Conservation (phyloP, 371 early-diverging fungal genomes). For the Apophysomyces variabilis region DNA sequence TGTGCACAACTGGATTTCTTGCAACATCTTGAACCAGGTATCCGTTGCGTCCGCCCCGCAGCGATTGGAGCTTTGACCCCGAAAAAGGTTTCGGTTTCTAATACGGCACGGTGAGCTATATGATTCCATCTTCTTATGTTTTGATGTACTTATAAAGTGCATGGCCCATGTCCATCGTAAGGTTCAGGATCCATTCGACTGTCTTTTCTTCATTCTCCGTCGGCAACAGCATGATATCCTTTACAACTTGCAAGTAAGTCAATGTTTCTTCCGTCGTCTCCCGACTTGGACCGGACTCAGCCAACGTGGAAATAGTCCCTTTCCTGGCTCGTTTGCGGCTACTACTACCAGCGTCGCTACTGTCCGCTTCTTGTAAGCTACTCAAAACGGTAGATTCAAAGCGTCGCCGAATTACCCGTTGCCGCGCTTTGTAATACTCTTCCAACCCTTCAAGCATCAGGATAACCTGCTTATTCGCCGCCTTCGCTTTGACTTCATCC, state of each 20-base stretch:
- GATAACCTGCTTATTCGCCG: slow-evolving; percentile 36
- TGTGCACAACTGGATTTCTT: slow-evolving; percentile 69
- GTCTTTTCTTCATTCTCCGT: slow-evolving; percentile 57
- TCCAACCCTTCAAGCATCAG: slow-evolving; percentile 62
- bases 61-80: slow-evolving; percentile 14
- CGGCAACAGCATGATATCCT: slow-evolving; percentile 49
- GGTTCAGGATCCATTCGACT: slow-evolving; percentile 50
- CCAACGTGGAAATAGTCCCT: slow-evolving; percentile 12
- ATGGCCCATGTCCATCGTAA: slow-evolving; percentile 66
- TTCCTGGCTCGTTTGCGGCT: slow-evolving; percentile 20
- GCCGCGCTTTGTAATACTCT: slow-evolving; percentile 51
- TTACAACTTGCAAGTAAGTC: slow-evolving; percentile 46
- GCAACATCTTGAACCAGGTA: slow-evolving; percentile 67
- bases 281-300: slow-evolving; percentile 27
- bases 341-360: neutral
- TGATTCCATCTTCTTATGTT: too few species aligned
- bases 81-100: slow-evolving; percentile 8
- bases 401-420: slow-evolving; percentile 28
- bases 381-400: slow-evolving; percentile 45
- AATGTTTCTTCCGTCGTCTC: slow-evolving; percentile 44
- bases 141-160: slow-evolving; percentile 60
- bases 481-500: slow-evolving; percentile 20
- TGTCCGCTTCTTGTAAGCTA: slow-evolving; percentile 21
- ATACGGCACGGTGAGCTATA: neutral
- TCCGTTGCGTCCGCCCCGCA: slow-evolving; percentile 57